A percentile compares a stretch with the other conserved stretches of the same genome.
phyloP scores from a whole-genome alignment of 169 alveolate species.

The Eimeria sp. region DNA sequence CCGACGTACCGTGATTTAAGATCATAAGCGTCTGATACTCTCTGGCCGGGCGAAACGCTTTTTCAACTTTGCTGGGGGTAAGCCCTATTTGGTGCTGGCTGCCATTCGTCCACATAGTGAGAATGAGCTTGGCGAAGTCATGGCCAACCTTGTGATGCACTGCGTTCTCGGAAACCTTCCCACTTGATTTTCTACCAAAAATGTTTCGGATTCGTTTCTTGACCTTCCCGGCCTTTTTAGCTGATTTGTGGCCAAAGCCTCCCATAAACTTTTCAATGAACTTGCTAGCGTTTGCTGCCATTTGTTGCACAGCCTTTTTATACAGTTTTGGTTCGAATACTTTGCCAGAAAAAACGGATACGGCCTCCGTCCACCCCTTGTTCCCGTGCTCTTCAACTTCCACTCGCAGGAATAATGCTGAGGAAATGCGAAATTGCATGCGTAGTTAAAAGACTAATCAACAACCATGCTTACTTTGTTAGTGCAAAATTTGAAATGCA shows the following conservation, averaged over 20 bases:
- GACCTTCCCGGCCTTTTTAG: not conserved
- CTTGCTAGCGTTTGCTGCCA: not conserved
- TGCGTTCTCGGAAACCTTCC: not conserved
- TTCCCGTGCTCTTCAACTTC: slow-evolving; percentile 49
- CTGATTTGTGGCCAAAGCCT: not conserved
- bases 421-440: not conserved
- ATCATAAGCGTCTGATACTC: slow-evolving; percentile 12
- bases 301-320: slow-evolving; percentile 14
- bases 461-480: not conserved
- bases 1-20: slow-evolving; percentile 31
- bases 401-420: slow-evolving; percentile 58
- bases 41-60: slow-evolving; percentile 13
- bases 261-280: slow-evolving; percentile 52
- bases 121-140: slow-evolving; percentile 42
- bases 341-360: not conserved
- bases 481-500: not conserved
- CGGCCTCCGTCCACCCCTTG: slow-evolving; percentile 46
- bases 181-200: not conserved
- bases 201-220: slow-evolving; percentile 7
- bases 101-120: slow-evolving; percentile 49
- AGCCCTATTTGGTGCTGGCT: not conserved
- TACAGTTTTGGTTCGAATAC: not conserved
- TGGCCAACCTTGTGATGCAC: slow-evolving; percentile 10
- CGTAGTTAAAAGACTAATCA: not conserved
- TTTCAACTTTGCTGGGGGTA: not conserved